Conservation (phyloP, 2,329 filamentous ascomycete species). For the Pseudogymnoascus sp. region DNA sequence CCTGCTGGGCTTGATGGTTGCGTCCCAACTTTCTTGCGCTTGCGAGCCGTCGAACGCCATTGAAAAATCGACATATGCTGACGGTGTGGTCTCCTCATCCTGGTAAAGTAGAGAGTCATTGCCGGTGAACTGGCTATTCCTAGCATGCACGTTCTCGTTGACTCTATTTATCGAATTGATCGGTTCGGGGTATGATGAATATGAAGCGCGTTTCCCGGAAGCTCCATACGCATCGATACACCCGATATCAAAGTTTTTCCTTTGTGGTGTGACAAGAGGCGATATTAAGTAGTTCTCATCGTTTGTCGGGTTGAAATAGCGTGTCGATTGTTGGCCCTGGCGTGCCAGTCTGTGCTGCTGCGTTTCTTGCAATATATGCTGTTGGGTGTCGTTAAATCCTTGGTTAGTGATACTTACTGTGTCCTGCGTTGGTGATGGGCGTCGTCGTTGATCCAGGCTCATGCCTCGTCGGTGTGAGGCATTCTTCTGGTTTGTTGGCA, state of each 20-base stretch:
- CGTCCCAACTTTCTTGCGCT: constrained; percentile 11
- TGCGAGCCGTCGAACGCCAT: constrained; percentile 20
- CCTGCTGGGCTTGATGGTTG: constrained; percentile 18
- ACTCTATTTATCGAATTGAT: constrained; percentile 34
- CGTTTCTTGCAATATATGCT: constrained; percentile 82
- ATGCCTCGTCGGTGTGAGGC: constrained; percentile 69
- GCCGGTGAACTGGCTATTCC: constrained; percentile 12
- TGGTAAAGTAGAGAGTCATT: constrained; percentile 26
- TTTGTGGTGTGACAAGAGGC: constrained; percentile 46
- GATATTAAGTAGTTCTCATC: constrained; percentile 50
- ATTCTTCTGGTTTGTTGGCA: constrained; percentile 49
- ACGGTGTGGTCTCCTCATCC: constrained; percentile 21
- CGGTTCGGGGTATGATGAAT: constrained; percentile 30
- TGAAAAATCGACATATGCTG: constrained; percentile 26
- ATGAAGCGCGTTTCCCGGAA: constrained; percentile 15
- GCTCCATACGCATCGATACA: constrained; percentile 29
- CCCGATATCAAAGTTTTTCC: constrained; percentile 43
- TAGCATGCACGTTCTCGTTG: constrained; percentile 28
- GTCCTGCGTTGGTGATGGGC: constrained; percentile 38
- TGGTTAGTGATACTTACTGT: constrained; percentile 48
- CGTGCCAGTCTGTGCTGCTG: constrained; percentile 79
- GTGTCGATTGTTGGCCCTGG: constrained; percentile 48
- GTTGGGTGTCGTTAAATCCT: constrained; percentile 46
- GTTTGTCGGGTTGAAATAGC: constrained; percentile 24
- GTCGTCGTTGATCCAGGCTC: constrained; percentile 68